These are phyloP conservation scores for Colletotrichum lindemuthianum DNA, from an alignment of 2,329 filamentous ascomycete genomes.

Conservation along the genomic window DNA sequence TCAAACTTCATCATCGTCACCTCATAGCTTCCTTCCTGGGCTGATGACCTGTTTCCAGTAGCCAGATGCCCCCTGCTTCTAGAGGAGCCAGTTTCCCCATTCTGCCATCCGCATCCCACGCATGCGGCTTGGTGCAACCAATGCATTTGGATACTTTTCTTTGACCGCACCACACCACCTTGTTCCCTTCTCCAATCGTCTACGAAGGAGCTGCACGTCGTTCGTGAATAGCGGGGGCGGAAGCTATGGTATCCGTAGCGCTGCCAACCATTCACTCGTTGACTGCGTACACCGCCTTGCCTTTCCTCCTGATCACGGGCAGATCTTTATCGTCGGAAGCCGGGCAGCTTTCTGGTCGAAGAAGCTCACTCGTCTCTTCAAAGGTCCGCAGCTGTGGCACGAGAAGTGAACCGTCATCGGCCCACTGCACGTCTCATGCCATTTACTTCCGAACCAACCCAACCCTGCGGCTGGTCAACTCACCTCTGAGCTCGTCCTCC, in stretches of 20 bases:
- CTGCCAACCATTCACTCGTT: constrained; percentile 18
- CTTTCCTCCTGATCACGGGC: not conserved
- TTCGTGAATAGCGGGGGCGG: constrained; percentile 20
- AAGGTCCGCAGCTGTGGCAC: not conserved
- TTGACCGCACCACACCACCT: constrained; percentile 14
- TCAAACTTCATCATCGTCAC: constrained; percentile 31
- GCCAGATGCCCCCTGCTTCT: constrained; percentile 13
- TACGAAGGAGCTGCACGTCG: constrained; percentile 10
- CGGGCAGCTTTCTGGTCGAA: too few species aligned
- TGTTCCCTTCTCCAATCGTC: constrained; percentile 27
- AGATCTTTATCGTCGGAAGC: not conserved
- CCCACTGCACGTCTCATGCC: constrained; percentile 26
- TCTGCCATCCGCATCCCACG: constrained; percentile 2
- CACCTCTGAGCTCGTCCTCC: constrained; percentile 4
- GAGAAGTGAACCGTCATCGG: constrained; percentile 12
- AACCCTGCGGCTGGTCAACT: not conserved
- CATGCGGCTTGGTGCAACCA: constrained; percentile 6
- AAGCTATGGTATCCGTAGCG: constrained; percentile 29
- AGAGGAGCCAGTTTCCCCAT: constrained; percentile 13
- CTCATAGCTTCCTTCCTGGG: constrained; percentile 23
- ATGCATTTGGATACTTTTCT: constrained; percentile 18
- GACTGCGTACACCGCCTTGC: constrained; percentile 12
- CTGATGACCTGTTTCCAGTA: constrained; percentile 9
- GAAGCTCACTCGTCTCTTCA: not conserved
- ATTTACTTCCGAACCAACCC: constrained; percentile 15